These are phyloP conservation scores for Fragilaria radians DNA, from an alignment of 108 stramenopile species.

Conservation along the genomic window DNA sequence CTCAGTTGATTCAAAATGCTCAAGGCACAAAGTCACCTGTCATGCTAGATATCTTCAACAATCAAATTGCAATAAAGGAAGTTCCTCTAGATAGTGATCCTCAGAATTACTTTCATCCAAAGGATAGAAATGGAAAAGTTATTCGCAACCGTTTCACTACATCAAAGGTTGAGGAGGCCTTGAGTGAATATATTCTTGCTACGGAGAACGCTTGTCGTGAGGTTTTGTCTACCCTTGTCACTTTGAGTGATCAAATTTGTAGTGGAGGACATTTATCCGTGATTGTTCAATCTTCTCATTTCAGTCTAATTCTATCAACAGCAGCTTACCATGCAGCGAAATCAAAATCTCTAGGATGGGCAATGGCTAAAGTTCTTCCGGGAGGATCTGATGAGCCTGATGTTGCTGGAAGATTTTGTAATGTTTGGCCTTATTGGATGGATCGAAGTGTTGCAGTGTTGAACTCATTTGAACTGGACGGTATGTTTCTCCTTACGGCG, in stretches of 20 bases:
- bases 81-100: no score
- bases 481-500: slow-evolving; percentile 87
- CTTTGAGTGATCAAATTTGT: slow-evolving; percentile 37
- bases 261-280: slow-evolving; percentile 63
- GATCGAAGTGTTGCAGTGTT: slow-evolving; percentile 42
- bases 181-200: slow-evolving; percentile 61
- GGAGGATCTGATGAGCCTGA: slow-evolving; percentile 8
- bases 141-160: slow-evolving; percentile 79
- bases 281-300: slow-evolving; percentile 66
- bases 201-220: slow-evolving; percentile 44
- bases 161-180: slow-evolving; percentile 58
- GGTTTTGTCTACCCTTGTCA: slow-evolving; percentile 42
- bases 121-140: slow-evolving; percentile 82
- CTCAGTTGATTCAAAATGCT: slow-evolving; percentile 12
- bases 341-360: slow-evolving; percentile 63
- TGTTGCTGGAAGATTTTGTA: slow-evolving; percentile 31
- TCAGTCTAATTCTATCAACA: slow-evolving; percentile 70
- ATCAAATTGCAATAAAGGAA: slow-evolving; percentile 53
- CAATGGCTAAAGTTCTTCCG: slow-evolving; percentile 37
- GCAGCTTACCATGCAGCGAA: slow-evolving; percentile 69
- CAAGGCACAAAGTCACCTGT: slow-evolving; percentile 27
- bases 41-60: slow-evolving; percentile 82
- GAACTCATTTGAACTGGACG: slow-evolving; percentile 70
- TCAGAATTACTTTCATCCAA: slow-evolving; percentile 67
- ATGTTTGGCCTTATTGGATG: slow-evolving; percentile 88